Evolutionary conservation across 495 filamentous ascomycete species (phyloP).

Genomic region (Aspergillus homomorphus): DNA sequence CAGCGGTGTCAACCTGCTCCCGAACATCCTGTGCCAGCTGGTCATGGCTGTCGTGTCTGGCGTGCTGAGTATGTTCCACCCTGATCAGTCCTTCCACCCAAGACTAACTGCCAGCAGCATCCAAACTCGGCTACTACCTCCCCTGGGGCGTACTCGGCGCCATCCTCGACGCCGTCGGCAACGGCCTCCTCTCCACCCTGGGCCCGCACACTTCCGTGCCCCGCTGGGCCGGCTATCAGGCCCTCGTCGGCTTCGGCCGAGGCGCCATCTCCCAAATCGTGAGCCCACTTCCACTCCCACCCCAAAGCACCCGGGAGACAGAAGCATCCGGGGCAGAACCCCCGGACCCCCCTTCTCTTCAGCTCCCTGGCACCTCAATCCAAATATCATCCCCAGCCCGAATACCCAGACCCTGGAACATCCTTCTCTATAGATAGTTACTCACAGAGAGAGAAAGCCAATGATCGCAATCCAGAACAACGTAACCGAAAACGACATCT

Average conservation of each 20-base stretch:
- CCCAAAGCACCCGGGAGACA: too few species aligned
- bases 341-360: background rate
- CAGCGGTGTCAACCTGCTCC: slow-evolving; percentile 39
- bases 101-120: slow-evolving; percentile 13
- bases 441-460: slow-evolving; percentile 13
- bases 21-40: slow-evolving; percentile 50
- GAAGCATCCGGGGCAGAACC: too few species aligned
- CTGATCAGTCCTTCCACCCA: background rate
- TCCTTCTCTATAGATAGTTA: too few species aligned
- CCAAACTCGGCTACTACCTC: slow-evolving; percentile 46
- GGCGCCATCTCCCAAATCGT: slow-evolving; percentile 44
- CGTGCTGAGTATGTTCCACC: slow-evolving; percentile 27
- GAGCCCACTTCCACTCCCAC: background rate
- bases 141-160: slow-evolving; percentile 34
- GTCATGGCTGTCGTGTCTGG: slow-evolving; percentile 46
- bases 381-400: background rate
- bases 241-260: slow-evolving; percentile 47
- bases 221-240: slow-evolving; percentile 54
- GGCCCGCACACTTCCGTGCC: slow-evolving; percentile 37
- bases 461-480: slow-evolving; percentile 37
- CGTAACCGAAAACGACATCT: slow-evolving; percentile 30
- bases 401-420: background rate
- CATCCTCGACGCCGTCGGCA: slow-evolving; percentile 30
- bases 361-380: background rate
- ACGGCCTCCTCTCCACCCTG: slow-evolving; percentile 49